Evolutionary conservation across 2,329 filamentous ascomycete species (phyloP).

Genomic region (Aspergillus awamori): DNA sequence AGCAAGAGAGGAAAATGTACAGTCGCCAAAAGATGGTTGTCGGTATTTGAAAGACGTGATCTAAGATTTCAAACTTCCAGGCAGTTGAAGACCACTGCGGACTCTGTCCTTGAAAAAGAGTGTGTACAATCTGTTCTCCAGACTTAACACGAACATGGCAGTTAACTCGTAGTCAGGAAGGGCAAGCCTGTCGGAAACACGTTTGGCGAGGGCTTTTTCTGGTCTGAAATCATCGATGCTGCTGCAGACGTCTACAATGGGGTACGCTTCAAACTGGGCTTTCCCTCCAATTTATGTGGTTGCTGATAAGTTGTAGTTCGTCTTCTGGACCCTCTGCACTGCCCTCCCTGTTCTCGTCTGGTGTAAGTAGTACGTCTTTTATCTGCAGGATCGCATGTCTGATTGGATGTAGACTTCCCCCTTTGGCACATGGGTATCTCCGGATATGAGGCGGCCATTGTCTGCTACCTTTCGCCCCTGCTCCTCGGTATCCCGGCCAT

Average conservation of each 20-base stretch:
- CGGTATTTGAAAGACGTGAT: constrained; percentile 39
- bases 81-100: constrained; percentile 52
- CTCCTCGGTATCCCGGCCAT: constrained; percentile 72
- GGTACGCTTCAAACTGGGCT: constrained; percentile 50
- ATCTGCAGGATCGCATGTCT: constrained; percentile 17
- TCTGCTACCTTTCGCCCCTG: constrained; percentile 80
- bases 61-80: constrained; percentile 46
- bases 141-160: constrained; percentile 13
- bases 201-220: constrained; percentile 72
- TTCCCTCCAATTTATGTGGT: not conserved
- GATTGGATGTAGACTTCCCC: constrained; percentile 70
- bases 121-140: constrained; percentile 54
- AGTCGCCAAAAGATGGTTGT: constrained; percentile 45
- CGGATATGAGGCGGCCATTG: constrained; percentile 87
- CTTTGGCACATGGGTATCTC: constrained; percentile 99
- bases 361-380: constrained; percentile 65
- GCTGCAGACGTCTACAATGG: constrained; percentile 89
- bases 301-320: constrained; percentile 62
- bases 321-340: constrained; percentile 95
- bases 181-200: constrained; percentile 71
- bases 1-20: constrained; percentile 51
- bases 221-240: constrained; percentile 75
- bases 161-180: constrained; percentile 60
- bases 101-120: constrained; percentile 69
- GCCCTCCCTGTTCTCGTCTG: constrained; percentile 86